Conservation (phyloP, 352 stramenopile genomes). For the Phytopythium litorale region DNA sequence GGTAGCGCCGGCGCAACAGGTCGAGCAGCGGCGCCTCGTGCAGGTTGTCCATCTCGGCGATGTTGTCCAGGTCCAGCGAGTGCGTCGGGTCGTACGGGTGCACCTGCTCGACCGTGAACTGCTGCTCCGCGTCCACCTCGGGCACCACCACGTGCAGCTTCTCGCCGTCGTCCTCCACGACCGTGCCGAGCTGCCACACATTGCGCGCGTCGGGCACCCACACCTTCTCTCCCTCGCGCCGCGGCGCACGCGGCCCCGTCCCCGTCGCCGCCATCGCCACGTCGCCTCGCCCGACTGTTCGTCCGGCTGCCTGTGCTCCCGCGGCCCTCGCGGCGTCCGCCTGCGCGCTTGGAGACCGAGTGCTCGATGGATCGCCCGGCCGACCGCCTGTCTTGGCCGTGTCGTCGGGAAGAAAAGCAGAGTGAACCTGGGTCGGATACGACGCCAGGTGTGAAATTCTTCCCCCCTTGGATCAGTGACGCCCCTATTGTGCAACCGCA, state of each 20-base stretch:
- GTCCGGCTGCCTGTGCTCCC: neutral
- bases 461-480: neutral
- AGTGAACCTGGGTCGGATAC: neutral
- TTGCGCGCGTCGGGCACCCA: conserved; percentile 84
- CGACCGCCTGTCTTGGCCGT: neutral
- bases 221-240: conserved; percentile 84
- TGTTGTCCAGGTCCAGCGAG: conserved; percentile 84
- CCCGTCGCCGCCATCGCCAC: conserved; percentile 20
- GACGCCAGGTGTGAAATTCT: neutral
- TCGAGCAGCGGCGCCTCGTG: conserved; percentile 90
- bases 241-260: conserved; percentile 46
- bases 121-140: conserved; percentile 75
- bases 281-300: neutral
- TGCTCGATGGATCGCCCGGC: neutral
- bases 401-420: neutral
- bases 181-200: conserved; percentile 83
- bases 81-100: conserved; percentile 91
- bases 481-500: neutral
- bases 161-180: conserved; percentile 82
- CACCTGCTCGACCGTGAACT: conserved; percentile 75
- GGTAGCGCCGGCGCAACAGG: conserved; percentile 83
- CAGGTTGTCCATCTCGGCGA: conserved; percentile 93
- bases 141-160: conserved; percentile 82
- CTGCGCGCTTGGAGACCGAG: neutral
- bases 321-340: neutral